These are phyloP conservation scores for Castanea sativa DNA, from an alignment of 306 rosid species.

Conservation along the genomic window DNA sequence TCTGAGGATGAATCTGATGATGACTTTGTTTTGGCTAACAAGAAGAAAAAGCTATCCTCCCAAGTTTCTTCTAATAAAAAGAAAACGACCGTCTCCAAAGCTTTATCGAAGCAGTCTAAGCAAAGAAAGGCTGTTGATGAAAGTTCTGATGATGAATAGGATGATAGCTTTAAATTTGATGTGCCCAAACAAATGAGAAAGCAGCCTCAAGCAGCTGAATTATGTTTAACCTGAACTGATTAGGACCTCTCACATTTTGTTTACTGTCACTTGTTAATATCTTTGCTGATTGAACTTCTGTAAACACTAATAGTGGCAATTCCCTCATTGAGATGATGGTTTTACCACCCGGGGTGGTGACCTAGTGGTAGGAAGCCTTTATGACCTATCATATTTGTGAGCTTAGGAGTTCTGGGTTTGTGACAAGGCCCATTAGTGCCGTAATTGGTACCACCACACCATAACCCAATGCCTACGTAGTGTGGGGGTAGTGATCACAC, in stretches of 20 bases:
- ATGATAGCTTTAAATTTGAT: constrained; percentile 29
- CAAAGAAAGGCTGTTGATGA: constrained; percentile 31
- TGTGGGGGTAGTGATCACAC: no score
- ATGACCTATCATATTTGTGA: no score
- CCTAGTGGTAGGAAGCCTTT: no score
- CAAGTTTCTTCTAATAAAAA: constrained; percentile 31
- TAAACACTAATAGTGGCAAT: background rate
- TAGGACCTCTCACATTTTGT: constrained; percentile 2
- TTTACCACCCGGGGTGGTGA: background rate
- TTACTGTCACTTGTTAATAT: background rate
- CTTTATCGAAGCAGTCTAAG: constrained; percentile 42
- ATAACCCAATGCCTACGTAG: no score
- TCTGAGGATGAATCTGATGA: constrained; percentile 55
- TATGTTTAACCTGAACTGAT: background rate
- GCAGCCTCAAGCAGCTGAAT: constrained; percentile 43
- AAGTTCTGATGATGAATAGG: constrained; percentile 53
- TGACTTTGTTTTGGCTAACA: constrained; percentile 26
- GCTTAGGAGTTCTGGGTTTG: no score
- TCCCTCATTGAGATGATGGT: background rate
- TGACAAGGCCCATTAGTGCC: no score
- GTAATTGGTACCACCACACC: no score
- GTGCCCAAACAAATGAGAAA: constrained; percentile 12
- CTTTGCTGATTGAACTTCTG: background rate
- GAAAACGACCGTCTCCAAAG: constrained; percentile 31
- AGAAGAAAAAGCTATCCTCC: constrained; percentile 38